Evolutionary conservation across 2,329 filamentous ascomycete genomes (phyloP), one percentile per base, ranked within the genome.

Genomic region (Monosporascus sp.): DNA sequence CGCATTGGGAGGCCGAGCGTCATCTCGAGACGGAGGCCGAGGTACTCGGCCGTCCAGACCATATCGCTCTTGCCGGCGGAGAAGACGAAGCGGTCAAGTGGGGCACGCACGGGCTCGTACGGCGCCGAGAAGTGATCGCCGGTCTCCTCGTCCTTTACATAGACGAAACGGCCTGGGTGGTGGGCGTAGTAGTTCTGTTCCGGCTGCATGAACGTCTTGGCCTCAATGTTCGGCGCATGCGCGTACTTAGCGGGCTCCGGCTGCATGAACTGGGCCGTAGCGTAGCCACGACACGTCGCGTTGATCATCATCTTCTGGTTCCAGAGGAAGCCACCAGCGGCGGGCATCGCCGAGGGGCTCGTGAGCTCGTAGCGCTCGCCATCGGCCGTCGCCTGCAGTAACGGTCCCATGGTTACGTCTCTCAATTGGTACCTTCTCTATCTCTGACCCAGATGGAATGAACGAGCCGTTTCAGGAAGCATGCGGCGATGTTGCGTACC

Each of bases 231-330:
- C 11, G 80, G 80, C 8, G 79, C 76, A 56, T 82, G 73, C n/a
- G 78, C 75, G 66, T 83, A 83, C 63, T 83, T 83, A 52, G 79
- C 75, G 34, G 80, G 80, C 65, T 83, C 80, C 0, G 80, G 80
- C 63, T 82, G 80, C 80, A 83, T 82, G 69, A 80, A 82, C 52
- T 82, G 79, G 3, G 79, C 74, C 2, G 77, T 80, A 25, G 79
- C 76, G 60, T 80, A 81, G n/a, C 80, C 80, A 20, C 80, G 78
- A 62, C 79, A 82, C 51, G 79, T 82, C 47, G 78, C 70, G 62
- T 82, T 79, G 54, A 82, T 79, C 79, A 82, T 82, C 79, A 82
- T 82, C 66, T 72, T 75, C 65, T 80, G 77, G 59, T 83, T 83
- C 80, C 80, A 83, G 11, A 83, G 70, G 61, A 82, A 83, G 50